A percentile compares a stretch with the other conserved stretches of the same genome.
Evolutionary conservation across 2,329 filamentous ascomycete species (phyloP).

Genomic region (Fusarium sulawesiense): DNA sequence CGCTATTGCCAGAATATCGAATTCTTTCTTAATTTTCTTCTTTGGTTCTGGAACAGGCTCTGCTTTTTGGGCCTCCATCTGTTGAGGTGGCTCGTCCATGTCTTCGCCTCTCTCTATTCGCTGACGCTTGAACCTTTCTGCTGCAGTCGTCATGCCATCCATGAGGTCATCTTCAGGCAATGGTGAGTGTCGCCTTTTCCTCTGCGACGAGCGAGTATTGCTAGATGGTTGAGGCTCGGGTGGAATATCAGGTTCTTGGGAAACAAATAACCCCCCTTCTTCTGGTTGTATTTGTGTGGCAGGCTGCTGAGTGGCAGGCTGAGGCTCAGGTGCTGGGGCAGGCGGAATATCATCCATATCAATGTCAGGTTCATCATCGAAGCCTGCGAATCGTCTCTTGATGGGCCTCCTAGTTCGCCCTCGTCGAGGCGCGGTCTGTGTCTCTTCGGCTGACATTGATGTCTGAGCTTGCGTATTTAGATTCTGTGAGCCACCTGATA

Average conservation of each 20-base stretch:
- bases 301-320: neutral
- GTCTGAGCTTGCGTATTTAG: constrained; percentile 13
- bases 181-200: constrained; percentile 61
- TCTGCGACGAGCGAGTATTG: constrained; percentile 46
- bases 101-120: constrained; percentile 70
- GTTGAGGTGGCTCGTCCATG: constrained; percentile 49
- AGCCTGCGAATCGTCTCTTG: constrained; percentile 76
- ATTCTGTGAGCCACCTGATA: constrained; percentile 10
- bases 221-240: constrained; percentile 39
- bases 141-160: constrained; percentile 79
- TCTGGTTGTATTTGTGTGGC: constrained; percentile 17
- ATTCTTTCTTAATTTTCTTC: constrained; percentile 67
- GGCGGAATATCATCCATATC: constrained; percentile 47
- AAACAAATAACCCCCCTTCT: constrained; percentile 65
- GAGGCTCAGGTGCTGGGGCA: constrained; percentile 4
- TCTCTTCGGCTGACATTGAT: constrained; percentile 37
- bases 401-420: constrained; percentile 53
- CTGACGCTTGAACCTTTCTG: constrained; percentile 82
- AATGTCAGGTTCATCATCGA: constrained; percentile 64
- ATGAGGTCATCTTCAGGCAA: constrained; percentile 67
- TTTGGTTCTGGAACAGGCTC: constrained; percentile 46
- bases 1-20: constrained; percentile 76
- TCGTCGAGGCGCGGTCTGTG: constrained; percentile 41
- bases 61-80: constrained; percentile 40
- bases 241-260: constrained; percentile 56